Conservation (phyloP, 2,329 filamentous ascomycete species). For the Pleurostoma richardsiae region DNA sequence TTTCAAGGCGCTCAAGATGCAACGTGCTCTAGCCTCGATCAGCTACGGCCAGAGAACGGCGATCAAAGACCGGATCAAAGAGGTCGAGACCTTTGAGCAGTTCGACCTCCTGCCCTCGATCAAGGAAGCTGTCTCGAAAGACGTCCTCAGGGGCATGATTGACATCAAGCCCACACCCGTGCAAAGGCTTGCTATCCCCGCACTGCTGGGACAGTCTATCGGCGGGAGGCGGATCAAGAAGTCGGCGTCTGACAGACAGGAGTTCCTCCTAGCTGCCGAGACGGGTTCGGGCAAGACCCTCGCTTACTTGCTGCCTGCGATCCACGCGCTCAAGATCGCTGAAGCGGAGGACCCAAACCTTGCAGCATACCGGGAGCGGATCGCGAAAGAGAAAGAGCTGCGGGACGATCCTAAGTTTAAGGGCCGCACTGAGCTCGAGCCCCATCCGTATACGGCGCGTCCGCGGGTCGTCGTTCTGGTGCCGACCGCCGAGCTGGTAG, state of each 20-base stretch:
- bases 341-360: constrained; percentile 58
- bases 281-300: constrained; percentile 97
- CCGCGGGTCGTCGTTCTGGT: constrained; percentile 83
- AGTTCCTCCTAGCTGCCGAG: constrained; percentile 86
- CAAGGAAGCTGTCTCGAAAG: constrained; percentile 63
- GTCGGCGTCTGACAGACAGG: constrained; percentile 29
- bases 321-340: constrained; percentile 79
- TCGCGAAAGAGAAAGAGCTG: constrained; percentile 50
- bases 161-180: constrained; percentile 82
- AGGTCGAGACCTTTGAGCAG: constrained; percentile 74
- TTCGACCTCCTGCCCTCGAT: constrained; percentile 71
- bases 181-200: constrained; percentile 83
- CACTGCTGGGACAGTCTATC: constrained; percentile 57
- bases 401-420: constrained; percentile 49
- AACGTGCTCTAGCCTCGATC: constrained; percentile 69
- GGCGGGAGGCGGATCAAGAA: constrained; percentile 26
- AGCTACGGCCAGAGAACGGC: constrained; percentile 63
- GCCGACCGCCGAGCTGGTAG: constrained; percentile 86
- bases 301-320: constrained; percentile 79
- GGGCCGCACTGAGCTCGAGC: constrained; percentile 62
- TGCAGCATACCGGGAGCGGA: constrained; percentile 50
- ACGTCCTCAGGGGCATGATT: constrained; percentile 69
- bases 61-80: constrained; percentile 52
- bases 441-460: constrained; percentile 69
- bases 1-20: constrained; percentile 91